Percentiles rank a stretch among this genome's conserved stretches.
phyloP scores from a whole-genome alignment of 129 eudicot genomes.

The Scalesia atractyloides region DNA sequence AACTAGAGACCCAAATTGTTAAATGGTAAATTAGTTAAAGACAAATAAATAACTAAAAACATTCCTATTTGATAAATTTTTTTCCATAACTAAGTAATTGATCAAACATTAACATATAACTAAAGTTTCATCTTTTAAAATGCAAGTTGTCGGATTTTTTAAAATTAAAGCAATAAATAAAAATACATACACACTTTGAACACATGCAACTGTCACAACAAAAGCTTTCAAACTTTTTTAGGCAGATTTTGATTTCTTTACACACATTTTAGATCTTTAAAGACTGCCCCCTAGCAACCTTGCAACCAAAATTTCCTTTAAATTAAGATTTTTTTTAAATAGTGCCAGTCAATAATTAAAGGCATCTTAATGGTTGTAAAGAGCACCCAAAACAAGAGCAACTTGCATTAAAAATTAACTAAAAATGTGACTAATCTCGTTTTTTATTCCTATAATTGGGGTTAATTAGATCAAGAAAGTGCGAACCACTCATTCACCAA shows the following conservation, averaged over 20 bases:
- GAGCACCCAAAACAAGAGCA: slow-evolving; percentile 33
- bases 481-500: slow-evolving; percentile 41
- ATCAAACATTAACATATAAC: background rate
- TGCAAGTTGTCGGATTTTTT: background rate
- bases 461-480: slow-evolving; percentile 35
- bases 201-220: slow-evolving; percentile 37
- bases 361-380: slow-evolving; percentile 50
- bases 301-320: slow-evolving; percentile 33
- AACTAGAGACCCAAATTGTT: too few species aligned
- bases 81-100: background rate
- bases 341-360: slow-evolving; percentile 39
- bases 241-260: slow-evolving; percentile 47
- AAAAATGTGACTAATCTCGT: slow-evolving; percentile 22
- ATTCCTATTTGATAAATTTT: too few species aligned
- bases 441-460: slow-evolving; percentile 32
- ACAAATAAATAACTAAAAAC: too few species aligned
- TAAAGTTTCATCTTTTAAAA: background rate
- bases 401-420: slow-evolving; percentile 32
- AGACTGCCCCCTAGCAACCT: slow-evolving; percentile 49
- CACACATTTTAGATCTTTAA: slow-evolving; percentile 36
- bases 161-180: background rate
- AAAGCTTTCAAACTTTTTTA: slow-evolving; percentile 43
- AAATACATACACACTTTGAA: slow-evolving; percentile 27
- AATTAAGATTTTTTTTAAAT: background rate
- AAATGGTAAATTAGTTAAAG: too few species aligned